Conservation (phyloP, 228 moss, liverwort and hornwort species). For the Sphagnum fallax region DNA sequence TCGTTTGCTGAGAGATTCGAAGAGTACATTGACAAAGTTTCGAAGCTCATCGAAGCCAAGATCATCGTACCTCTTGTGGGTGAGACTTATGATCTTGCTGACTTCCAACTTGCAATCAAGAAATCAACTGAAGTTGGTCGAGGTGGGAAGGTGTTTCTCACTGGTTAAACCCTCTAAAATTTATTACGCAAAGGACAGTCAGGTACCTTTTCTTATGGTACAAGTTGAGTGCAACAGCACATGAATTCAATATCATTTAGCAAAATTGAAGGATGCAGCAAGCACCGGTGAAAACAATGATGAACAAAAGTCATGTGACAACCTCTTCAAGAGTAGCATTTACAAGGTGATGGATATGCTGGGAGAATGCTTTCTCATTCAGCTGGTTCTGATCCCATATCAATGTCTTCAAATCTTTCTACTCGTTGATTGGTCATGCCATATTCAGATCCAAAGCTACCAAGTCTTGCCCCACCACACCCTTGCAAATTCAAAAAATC, state of each 20-base stretch:
- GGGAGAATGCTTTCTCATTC: conserved; percentile 86
- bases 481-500: too few species aligned
- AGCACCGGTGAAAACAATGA: too few species aligned
- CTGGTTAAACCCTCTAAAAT: conserved; percentile 11
- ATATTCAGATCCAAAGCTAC: too few species aligned
- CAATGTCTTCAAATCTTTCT: conserved; percentile 54
- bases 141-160: conserved; percentile 55
- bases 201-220: too few species aligned
- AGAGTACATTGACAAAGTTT: conserved; percentile 21
- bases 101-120: conserved; percentile 41
- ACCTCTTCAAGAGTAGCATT: conserved; percentile 20
- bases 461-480: too few species aligned
- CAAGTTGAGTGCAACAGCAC: too few species aligned
- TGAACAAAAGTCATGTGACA: too few species aligned
- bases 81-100: conserved; percentile 35
- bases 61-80: conserved; percentile 30
- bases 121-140: conserved; percentile 48
- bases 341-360: conserved; percentile 75
- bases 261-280: too few species aligned
- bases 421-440: too few species aligned
- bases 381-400: conserved; percentile 89
- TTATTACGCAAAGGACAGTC: too few species aligned
- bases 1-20: conserved; percentile 22
- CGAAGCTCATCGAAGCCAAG: conserved; percentile 40
- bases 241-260: too few species aligned